Evolutionary conservation across 2,329 filamentous ascomycete genomes (phyloP), one percentile per base, ranked within the genome.

Genomic region (Botrytis hyacinthi): DNA sequence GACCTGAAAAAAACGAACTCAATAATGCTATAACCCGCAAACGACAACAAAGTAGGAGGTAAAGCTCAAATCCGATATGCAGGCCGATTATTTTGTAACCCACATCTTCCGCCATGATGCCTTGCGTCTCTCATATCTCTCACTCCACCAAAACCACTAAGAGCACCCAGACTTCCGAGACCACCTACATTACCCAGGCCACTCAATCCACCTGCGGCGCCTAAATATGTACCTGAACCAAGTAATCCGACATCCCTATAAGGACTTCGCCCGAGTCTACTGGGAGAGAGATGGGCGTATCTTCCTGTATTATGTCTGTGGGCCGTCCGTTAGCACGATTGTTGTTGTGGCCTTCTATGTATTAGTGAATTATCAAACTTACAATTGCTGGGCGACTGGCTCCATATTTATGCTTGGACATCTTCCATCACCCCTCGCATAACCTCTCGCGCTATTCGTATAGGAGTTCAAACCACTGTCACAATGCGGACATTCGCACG

Each of bases 401-500:
- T 72, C 71, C 8, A 69, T 69, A 18, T 54, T 54, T 4, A 42
- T 32, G 26, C 42, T 54, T 61, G 62, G 40, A 40, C 68, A 72
- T 48, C 51, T 68, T 18, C 16, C 51, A 32, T 37, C 37, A 42
- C 35, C 10, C 12, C 66, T 51, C 0, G 46, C n/a, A 42, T 57
- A 57, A 3, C 14, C 37, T 44, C 48, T 42, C 10, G 37, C 12
- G 18, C 35, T 57, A 44, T 22, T 29, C 10, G 37, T 9, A 16
- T 37, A 42, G 10, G 48, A 40, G 29, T 69, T 57, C 2, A 29
- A 57, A 32, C 12, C 37, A 16, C 48, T 42, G 14, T 72, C 71
- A n/a, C 71, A 72, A 68, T 72, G 71, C 37, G 71, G 71, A 26
- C 71, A 72, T 67, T 72, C 71, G 51, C 71, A 72, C 20, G 42